Conservation (phyloP, 768 basidiomycete species). For the Leccinum olivaceopallidum region DNA sequence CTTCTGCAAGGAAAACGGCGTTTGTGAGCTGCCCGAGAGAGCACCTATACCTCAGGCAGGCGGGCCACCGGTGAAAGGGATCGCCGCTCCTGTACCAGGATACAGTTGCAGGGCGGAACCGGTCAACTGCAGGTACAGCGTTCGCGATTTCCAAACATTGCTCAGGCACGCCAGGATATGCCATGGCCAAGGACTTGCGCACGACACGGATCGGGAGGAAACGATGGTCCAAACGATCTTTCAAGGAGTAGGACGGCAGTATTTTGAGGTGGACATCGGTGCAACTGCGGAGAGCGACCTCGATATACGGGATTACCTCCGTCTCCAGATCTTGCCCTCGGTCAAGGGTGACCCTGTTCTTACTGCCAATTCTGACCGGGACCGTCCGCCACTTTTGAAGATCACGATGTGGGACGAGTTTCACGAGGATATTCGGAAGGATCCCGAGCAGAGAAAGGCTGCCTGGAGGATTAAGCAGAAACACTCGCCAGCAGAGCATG, state of each 20-base stretch:
- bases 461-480: background rate
- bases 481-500: background rate
- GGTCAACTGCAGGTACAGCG: constrained; percentile 5
- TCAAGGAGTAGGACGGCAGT: background rate
- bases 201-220: background rate
- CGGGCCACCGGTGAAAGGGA: constrained; percentile 2
- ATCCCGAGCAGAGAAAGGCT: background rate
- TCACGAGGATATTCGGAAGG: background rate
- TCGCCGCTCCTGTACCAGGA: background rate
- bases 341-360: background rate
- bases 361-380: background rate
- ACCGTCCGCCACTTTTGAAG: background rate
- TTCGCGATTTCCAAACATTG: background rate
- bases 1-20: background rate
- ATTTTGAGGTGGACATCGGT: background rate
- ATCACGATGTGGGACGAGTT: background rate
- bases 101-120: constrained; percentile 6
- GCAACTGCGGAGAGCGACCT: background rate
- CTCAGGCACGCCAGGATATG: background rate
- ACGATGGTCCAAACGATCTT: constrained; percentile 3
- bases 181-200: background rate
- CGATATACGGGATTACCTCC: background rate
- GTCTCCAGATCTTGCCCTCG: background rate
- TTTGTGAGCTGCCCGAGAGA: background rate
- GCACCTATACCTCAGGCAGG: background rate